Conservation (phyloP, 1,139 yeast genomes). For the Suhomyces guaymorum region DNA sequence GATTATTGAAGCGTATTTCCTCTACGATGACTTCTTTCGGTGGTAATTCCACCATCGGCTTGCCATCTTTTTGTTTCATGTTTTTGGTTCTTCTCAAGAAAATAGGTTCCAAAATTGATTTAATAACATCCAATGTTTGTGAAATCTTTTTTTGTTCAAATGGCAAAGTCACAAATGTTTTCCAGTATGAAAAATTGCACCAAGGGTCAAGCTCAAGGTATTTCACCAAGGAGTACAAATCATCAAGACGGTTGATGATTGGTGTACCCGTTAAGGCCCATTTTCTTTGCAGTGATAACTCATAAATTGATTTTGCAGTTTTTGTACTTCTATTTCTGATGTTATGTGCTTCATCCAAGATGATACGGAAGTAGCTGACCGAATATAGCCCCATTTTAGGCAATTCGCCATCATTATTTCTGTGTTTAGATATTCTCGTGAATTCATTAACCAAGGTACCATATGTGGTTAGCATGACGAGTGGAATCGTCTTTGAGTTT, state of each 20-base stretch:
- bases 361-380: constrained; percentile 73
- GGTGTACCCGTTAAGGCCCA: constrained; percentile 98
- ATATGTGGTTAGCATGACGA: constrained; percentile 81
- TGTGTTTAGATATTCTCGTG: constrained; percentile 36
- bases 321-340: constrained; percentile 80
- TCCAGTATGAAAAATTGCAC: constrained; percentile 87
- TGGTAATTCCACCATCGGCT: constrained; percentile 75
- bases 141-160: constrained; percentile 71
- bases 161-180: constrained; percentile 80
- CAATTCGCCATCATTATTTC: constrained; percentile 32
- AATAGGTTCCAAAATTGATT: constrained; percentile 81
- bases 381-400: constrained; percentile 62
- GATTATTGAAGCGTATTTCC: constrained; percentile 61
- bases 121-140: constrained; percentile 79
- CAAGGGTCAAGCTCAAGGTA: constrained; percentile 84
- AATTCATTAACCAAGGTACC: constrained; percentile 85
- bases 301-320: constrained; percentile 78
- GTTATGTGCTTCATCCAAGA: constrained; percentile 90
- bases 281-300: constrained; percentile 60
- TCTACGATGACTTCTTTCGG: constrained; percentile 72
- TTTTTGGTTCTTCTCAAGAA: constrained; percentile 82
- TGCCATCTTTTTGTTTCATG: constrained; percentile 76
- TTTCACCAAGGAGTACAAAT: constrained; percentile 73
- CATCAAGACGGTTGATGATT: constrained; percentile 84
- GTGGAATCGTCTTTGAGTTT: constrained; percentile 53